A percentile compares a stretch with the other conserved stretches of the same genome.
phyloP scores from a whole-genome alignment of 2,329 filamentous ascomycete species.

The Aspergillus melleus region DNA sequence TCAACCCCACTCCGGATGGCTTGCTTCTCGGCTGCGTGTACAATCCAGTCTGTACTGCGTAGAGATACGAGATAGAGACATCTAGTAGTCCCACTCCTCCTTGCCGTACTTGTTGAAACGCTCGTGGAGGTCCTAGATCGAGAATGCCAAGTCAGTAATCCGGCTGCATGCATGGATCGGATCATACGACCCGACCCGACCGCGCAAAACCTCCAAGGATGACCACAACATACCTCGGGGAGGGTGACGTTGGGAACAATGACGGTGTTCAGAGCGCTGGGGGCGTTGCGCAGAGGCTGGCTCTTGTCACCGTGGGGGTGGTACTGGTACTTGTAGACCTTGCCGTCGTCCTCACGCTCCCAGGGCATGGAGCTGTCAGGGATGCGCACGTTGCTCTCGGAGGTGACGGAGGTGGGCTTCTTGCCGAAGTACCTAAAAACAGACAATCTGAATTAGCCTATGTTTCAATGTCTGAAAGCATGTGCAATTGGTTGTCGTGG shows the following conservation, averaged over 20 bases:
- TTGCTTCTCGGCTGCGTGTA: conserved; percentile 7
- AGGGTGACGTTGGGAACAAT: conserved; percentile 91
- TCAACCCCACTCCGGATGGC: conserved; percentile 14
- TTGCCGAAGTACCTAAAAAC: conserved; percentile 60
- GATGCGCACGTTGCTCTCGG: conserved; percentile 75
- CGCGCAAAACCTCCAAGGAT: not conserved
- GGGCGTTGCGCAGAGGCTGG: conserved; percentile 79
- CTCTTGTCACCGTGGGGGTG: conserved; percentile 80
- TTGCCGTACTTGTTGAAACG: conserved; percentile 99
- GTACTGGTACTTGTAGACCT: conserved; percentile 72
- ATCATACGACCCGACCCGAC: not conserved
- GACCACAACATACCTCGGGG: conserved; percentile 66
- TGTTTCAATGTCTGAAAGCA: conserved; percentile 60
- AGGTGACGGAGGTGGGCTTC: conserved; percentile 81
- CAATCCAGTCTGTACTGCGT: not conserved
- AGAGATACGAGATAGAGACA: conserved; percentile 6
- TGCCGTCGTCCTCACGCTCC: conserved; percentile 70
- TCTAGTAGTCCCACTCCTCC: conserved; percentile 67
- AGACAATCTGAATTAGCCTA: conserved; percentile 5
- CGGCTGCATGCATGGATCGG: not conserved
- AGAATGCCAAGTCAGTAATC: not conserved
- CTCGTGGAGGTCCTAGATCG: conserved; percentile 77
- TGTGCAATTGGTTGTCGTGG: not conserved
- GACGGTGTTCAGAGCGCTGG: conserved; percentile 91
- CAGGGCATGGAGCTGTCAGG: conserved; percentile 83